Evolutionary conservation across 2,329 filamentous ascomycete genomes (phyloP).

Genomic region (Claviceps sp.): DNA sequence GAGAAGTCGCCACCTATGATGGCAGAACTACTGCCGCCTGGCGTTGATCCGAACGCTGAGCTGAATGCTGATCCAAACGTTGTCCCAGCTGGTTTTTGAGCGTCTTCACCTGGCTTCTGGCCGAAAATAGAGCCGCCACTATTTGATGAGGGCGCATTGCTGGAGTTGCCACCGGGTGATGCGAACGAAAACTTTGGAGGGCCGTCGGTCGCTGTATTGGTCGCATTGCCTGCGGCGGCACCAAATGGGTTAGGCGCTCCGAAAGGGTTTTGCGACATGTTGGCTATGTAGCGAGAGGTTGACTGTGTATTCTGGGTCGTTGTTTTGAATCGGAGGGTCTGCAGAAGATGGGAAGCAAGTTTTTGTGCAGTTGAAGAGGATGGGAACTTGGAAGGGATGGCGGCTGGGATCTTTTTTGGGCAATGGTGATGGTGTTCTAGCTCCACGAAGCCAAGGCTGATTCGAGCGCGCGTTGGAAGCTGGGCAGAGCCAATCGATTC

Average conservation of each 20-base stretch:
- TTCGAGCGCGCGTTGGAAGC: neutral
- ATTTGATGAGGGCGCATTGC: conserved; percentile 17
- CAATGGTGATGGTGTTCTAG: conserved; percentile 1
- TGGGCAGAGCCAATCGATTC: neutral
- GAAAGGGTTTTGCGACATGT: conserved; percentile 28
- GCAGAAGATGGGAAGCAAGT: neutral
- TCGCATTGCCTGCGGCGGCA: conserved; percentile 18
- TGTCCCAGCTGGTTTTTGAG: conserved; percentile 18
- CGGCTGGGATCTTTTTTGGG: conserved; percentile 5
- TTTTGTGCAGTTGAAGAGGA: neutral
- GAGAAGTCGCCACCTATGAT: neutral
- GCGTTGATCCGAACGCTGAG: no score
- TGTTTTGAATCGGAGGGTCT: neutral
- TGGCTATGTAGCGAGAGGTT: conserved; percentile 4
- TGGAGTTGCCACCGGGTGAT: conserved; percentile 12
- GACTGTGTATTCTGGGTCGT: neutral
- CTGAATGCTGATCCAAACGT: conserved; percentile 10
- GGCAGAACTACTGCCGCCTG: no score
- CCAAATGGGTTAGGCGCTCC: conserved; percentile 20
- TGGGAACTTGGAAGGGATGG: neutral
- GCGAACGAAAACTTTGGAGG: conserved; percentile 30
- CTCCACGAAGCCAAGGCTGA: conserved; percentile 4
- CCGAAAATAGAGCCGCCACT: conserved; percentile 19
- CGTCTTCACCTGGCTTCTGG: conserved; percentile 13
- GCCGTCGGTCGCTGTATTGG: conserved; percentile 18